Conservation (phyloP, 1,284 basidiomycete species). For the Cutaneotrichosporon dermatis region DNA sequence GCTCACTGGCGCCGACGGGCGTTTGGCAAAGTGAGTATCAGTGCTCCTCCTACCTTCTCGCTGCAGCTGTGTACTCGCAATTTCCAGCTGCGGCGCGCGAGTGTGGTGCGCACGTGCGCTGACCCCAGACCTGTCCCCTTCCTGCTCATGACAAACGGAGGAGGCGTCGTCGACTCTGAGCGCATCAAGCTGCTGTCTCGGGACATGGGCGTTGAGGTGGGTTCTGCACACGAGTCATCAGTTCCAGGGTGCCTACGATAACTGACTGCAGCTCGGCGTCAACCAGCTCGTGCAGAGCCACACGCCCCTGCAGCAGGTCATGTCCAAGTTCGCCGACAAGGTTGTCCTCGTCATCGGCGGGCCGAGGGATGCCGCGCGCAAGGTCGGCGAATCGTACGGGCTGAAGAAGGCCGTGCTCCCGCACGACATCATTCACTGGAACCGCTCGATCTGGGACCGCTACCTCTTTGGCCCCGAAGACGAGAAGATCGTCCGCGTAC, state of each 20-base stretch:
- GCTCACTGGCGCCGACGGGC: constrained; percentile 67
- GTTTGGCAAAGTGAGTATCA: constrained; percentile 23
- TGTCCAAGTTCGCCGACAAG: constrained; percentile 63
- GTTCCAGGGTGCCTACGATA: too few relatives aligned
- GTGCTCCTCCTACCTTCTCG: too few relatives aligned
- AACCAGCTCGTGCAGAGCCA: constrained; percentile 87
- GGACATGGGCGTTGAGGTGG: constrained; percentile 67
- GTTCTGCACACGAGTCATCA: background rate
- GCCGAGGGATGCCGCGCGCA: constrained; percentile 63
- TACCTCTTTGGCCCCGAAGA: constrained; percentile 64
- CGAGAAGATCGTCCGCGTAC: constrained; percentile 58
- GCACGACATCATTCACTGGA: constrained; percentile 81
- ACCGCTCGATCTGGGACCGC: constrained; percentile 82
- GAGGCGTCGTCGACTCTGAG: constrained; percentile 72
- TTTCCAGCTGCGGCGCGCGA: too few relatives aligned
- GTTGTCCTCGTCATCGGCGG: constrained; percentile 86
- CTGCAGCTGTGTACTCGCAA: too few relatives aligned
- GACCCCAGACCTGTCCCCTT: constrained; percentile 74
- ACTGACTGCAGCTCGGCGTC: constrained; percentile 57
- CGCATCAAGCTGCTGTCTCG: constrained; percentile 63
- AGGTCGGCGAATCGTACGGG: constrained; percentile 85
- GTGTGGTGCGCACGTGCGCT: too few relatives aligned
- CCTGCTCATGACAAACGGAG: constrained; percentile 85
- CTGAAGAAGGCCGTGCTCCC: constrained; percentile 77
- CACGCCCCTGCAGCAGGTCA: constrained; percentile 71